phyloP scores from a whole-genome alignment of 352 stramenopile species.

The Globisporangium iwayamae region DNA sequence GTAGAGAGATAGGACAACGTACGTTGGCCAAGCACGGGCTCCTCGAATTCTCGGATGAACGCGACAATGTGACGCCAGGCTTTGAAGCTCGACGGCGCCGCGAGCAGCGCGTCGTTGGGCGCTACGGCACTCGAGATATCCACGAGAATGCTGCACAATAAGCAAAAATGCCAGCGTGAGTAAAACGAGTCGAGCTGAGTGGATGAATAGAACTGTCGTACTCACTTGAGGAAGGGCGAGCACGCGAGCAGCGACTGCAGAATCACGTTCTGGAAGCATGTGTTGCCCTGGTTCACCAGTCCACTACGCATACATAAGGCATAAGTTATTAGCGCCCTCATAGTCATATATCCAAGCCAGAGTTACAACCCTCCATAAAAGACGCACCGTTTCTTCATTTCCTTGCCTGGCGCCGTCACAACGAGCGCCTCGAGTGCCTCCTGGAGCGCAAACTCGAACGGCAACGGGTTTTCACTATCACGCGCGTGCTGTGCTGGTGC shows the following conservation, averaged over 20 bases:
- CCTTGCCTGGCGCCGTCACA: constrained; percentile 54
- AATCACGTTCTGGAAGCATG: constrained; percentile 88
- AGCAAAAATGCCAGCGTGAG: neutral
- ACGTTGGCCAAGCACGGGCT: constrained; percentile 66
- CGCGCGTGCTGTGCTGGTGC: constrained; percentile 1
- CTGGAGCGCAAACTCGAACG: constrained; percentile 71
- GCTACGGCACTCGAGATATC: constrained; percentile 53
- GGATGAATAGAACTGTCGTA: constrained; percentile 4
- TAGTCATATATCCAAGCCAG: no score
- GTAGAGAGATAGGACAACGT: constrained; percentile 22
- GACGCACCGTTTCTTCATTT: constrained; percentile 78
- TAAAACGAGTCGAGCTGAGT: no score
- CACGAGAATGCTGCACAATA: constrained; percentile 44
- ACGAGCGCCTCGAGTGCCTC: constrained; percentile 50
- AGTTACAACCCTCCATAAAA: neutral
- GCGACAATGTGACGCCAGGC: constrained; percentile 77
- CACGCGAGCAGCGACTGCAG: constrained; percentile 80
- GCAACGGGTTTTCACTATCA: constrained; percentile 20
- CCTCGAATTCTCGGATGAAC: constrained; percentile 80
- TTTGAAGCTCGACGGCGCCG: constrained; percentile 48
- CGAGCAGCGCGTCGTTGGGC: constrained; percentile 41
- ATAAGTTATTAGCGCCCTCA: neutral
- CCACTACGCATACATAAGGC: constrained; percentile 16
- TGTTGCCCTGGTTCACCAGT: constrained; percentile 84
- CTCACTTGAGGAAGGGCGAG: constrained; percentile 77